Base-by-base conservation (phyloP, 495 filamentous ascomycete species). In the Aspergillus diversus region DNA sequence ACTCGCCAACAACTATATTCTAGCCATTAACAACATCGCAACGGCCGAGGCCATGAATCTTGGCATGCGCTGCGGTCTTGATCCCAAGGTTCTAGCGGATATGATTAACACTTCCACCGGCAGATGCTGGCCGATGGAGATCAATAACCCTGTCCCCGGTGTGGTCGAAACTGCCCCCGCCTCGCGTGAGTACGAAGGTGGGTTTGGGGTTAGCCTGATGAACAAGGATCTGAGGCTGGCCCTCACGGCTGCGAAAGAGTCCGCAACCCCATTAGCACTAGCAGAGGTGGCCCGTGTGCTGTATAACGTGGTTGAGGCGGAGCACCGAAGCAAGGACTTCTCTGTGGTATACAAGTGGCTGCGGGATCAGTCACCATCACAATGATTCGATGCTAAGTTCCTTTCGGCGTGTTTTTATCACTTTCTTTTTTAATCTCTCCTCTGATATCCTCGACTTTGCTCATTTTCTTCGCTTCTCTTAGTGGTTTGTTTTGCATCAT, bases 1-100 rank as follows among this genome's bases (percentile, higher is more conserved):
- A 73, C 81, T 97, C 7, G 91, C 93, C 33, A 97, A 97, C 74
- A 97, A 97, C 70, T 97, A 97, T 71, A 86, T 97, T 43, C 81
- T 97, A 11, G 92, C 92, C 3, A 87, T 97, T 60, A 93, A 91
- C 73, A 97, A 97, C 69, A 93, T 97, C 66, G 93, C 91, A 3
- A 93, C 91, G 0, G 89, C 90, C 1, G 93, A 97, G 75, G 93
- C 92, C 0, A 96, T 97, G 93, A 92, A 93, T 64, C 84, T 97
- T 17, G 93, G 92, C 32, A 86, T 94, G 21, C 86, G 85, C 63
- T 91, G 89, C 83, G 93, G 93, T 2, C 83, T 97, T 9, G 90
- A 97, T 58, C 87, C 90, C 11, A 89, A 90, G 68, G 85, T 86
- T 1, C 77, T 97, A 13, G 91, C 90, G 2, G 83, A 86, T 43